Base-by-base conservation (phyloP, 2,329 filamentous ascomycete genomes). In the Clathrospora elynae region DNA sequence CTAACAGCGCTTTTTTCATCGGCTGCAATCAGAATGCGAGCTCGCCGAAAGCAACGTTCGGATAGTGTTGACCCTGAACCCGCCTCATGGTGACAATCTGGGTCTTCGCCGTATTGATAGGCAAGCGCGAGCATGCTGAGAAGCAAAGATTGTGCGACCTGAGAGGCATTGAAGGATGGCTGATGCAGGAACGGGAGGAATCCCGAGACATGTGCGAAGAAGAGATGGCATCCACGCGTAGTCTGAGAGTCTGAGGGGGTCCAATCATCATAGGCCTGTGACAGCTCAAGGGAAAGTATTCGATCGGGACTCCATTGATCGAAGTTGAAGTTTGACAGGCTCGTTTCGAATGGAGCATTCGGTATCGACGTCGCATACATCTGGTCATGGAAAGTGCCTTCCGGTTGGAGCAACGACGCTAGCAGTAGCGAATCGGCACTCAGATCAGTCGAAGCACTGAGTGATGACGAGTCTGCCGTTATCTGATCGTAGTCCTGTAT, bases 71-170 rank as follows among this genome's bases (percentile, higher is more conserved):
- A 26, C 0, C 53, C 55, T 2, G 53, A 59, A 8, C 38, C 47
- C 28, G 4, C 20, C 36, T 44, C 31, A 7, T 45, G 22, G 7
- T 23, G 42, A 31, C 13, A 36, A 12, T 53, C 51, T 4, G 53
- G 53, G 26, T 57, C 45, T 19, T 57, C 51, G 6, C 53, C 53
- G 18, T 59, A 49, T 20, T 59, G 53, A 16, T 57, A 59, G 4
- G 36, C 53, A 16, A 59, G 41, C 18, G 30, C 38, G 10, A 59
- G 45, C 35, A 59, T 54, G 12, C 51, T 46, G 8, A 51, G 37
- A 8, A 59, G 42, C 8, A 57, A 29, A n/a, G 35, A 35, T 18
- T 32, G 31, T 6, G 50, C 28, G 1, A 35, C 31, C 25, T 40
- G 20, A 12, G 26, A 29, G 6, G 37, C 22, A 20, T 53, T 19